Conservation (phyloP, 2,329 filamentous ascomycete genomes). For the Biscogniauxia marginata region DNA sequence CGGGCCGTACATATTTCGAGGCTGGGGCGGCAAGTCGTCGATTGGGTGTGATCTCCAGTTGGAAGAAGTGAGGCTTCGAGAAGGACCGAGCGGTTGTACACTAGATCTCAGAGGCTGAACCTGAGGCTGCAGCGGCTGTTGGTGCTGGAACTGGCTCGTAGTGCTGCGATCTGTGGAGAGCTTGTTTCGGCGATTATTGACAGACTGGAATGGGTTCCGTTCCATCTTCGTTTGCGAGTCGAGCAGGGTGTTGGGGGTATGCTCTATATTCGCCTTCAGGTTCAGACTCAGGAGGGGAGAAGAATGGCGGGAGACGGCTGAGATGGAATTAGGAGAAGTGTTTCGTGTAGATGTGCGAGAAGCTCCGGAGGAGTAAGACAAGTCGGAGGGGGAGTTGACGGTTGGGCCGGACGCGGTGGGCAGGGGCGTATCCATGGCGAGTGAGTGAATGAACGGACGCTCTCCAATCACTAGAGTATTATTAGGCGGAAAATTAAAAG, state of each 20-base stretch:
- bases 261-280: constrained; percentile 20
- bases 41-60: constrained; percentile 30
- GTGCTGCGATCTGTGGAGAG: constrained; percentile 21
- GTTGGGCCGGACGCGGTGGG: constrained; percentile 19
- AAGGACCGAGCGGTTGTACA: constrained; percentile 11
- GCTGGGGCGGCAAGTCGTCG: constrained; percentile 13
- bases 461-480: constrained; percentile 20
- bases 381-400: constrained; percentile 25
- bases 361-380: constrained; percentile 30
- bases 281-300: constrained; percentile 26
- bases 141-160: constrained; percentile 6
- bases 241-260: constrained; percentile 16
- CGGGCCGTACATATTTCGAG: constrained; percentile 17
- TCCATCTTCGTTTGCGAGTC: constrained; percentile 27
- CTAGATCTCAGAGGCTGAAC: constrained; percentile 15
- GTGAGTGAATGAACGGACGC: constrained; percentile 6
- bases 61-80: constrained; percentile 27
- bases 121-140: constrained; percentile 12
- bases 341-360: constrained; percentile 28
- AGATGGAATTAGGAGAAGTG: constrained; percentile 24
- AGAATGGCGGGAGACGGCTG: constrained; percentile 11
- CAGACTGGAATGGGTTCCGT: constrained; percentile 29
- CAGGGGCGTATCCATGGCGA: constrained; percentile 28
- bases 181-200: constrained; percentile 29
- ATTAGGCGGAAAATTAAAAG: constrained; percentile 14